These are phyloP conservation scores for Penicillium malachiteum DNA, from an alignment of 495 filamentous ascomycete genomes.

Conservation along the genomic window DNA sequence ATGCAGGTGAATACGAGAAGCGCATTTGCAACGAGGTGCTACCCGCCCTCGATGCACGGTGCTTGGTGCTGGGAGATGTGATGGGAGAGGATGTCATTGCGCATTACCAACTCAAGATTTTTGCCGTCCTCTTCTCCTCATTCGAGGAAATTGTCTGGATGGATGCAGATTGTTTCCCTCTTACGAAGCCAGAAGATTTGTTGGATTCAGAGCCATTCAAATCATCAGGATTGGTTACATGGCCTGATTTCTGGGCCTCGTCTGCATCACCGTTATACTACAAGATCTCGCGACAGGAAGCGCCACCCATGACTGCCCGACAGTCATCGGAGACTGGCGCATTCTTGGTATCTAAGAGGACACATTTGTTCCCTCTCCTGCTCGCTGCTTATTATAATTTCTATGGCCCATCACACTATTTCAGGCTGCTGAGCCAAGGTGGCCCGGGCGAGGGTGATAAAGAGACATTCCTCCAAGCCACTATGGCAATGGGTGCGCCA, in stretches of 20 bases:
- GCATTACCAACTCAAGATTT: conserved; percentile 60
- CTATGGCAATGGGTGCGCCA: conserved; percentile 44
- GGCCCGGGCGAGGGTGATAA: conserved; percentile 62
- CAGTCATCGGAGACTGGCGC: conserved; percentile 57
- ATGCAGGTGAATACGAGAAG: conserved; percentile 47
- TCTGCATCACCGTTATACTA: conserved; percentile 55
- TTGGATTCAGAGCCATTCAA: conserved; percentile 52
- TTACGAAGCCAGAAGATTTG: conserved; percentile 51
- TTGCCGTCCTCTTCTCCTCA: conserved; percentile 59
- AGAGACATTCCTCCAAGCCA: conserved; percentile 61
- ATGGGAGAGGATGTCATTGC: conserved; percentile 39
- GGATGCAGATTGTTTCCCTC: conserved; percentile 58
- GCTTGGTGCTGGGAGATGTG: conserved; percentile 49
- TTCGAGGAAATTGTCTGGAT: conserved; percentile 63
- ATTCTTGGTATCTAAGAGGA: conserved; percentile 56
- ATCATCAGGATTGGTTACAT: conserved; percentile 54
- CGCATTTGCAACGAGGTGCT: conserved; percentile 53
- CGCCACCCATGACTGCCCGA: conserved; percentile 37
- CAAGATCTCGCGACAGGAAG: conserved; percentile 48
- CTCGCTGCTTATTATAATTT: conserved; percentile 64
- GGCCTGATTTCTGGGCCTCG: conserved; percentile 62
- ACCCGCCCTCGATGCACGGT: conserved; percentile 50
- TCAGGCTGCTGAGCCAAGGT: conserved; percentile 56
- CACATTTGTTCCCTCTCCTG: conserved; percentile 51
- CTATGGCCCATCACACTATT: conserved; percentile 59